phyloP scores from a whole-genome alignment of 441 rosid species.

The Capsella rubella region DNA sequence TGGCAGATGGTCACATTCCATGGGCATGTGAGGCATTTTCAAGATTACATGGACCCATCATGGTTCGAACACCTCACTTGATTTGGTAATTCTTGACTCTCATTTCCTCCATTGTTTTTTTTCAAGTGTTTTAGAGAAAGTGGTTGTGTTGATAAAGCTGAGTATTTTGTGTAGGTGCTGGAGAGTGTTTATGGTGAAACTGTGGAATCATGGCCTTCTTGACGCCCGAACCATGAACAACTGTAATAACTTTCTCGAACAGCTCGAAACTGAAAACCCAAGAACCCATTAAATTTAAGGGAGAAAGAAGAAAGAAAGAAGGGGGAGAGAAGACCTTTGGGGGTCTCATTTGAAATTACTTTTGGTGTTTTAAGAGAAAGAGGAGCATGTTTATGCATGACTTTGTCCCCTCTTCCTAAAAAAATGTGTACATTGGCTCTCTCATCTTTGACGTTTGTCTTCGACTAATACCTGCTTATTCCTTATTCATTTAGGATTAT shows the following conservation, averaged over 20 bases:
- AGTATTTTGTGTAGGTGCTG: conserved; percentile 77
- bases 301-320: not conserved
- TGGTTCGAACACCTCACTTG: conserved; percentile 70
- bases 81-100: conserved; percentile 56
- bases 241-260: conserved; percentile 74
- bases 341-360: not conserved
- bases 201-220: conserved; percentile 99
- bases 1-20: conserved; percentile 97
- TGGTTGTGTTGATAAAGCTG: conserved; percentile 17
- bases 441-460: conserved; percentile 7
- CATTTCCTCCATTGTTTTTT: conserved; percentile 14
- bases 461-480: conserved; percentile 8
- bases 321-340: conserved; percentile 24
- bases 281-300: conserved; percentile 31
- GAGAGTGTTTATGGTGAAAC: conserved; percentile 91
- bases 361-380: conserved; percentile 19
- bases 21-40: conserved; percentile 99
- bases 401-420: not conserved
- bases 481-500: not conserved
- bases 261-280: conserved; percentile 54
- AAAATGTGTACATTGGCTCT: conserved; percentile 32
- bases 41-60: conserved; percentile 72
- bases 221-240: conserved; percentile 92
- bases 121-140: conserved; percentile 5
- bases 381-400: conserved; percentile 22